These are phyloP conservation scores for Pseudovirgaria hyperparasitica DNA, from an alignment of 2,329 filamentous ascomycete genomes.

Conservation along the genomic window DNA sequence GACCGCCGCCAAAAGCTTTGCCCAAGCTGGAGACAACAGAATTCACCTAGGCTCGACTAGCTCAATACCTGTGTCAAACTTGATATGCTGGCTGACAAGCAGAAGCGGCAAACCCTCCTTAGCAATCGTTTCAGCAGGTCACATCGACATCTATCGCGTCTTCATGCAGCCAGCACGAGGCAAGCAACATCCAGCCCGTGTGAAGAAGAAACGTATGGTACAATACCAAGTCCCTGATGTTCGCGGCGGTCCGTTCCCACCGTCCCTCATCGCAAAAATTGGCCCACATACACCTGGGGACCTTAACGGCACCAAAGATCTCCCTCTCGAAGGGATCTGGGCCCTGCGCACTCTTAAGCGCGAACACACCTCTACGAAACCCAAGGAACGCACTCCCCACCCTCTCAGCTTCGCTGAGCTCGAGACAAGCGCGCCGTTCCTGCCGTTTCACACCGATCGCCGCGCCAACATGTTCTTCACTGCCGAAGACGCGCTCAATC, in stretches of 20 bases:
- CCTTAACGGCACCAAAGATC: constrained; percentile 9
- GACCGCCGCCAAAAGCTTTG: constrained; percentile 52
- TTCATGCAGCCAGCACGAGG: constrained; percentile 33
- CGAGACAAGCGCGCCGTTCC: constrained; percentile 89
- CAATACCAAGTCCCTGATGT: constrained; percentile 56
- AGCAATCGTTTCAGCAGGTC: constrained; percentile 51
- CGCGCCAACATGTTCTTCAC: constrained; percentile 69
- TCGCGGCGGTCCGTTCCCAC: constrained; percentile 39
- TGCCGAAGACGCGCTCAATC: constrained; percentile 19
- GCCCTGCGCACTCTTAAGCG: not conserved
- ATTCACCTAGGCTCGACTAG: constrained; percentile 53
- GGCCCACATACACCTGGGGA: constrained; percentile 15
- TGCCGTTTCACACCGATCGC: constrained; percentile 87
- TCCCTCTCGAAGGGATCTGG: constrained; percentile 22
- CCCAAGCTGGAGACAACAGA: constrained; percentile 64
- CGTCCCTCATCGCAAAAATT: constrained; percentile 17
- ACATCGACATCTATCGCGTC: constrained; percentile 52
- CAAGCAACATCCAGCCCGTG: constrained; percentile 29
- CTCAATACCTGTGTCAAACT: constrained; percentile 40
- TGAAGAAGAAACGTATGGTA: constrained; percentile 46
- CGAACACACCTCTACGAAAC: constrained; percentile 4
- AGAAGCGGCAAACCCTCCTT: constrained; percentile 50
- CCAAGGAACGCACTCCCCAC: constrained; percentile 29
- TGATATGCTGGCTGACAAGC: constrained; percentile 51
- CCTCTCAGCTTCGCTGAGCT: constrained; percentile 61